phyloP scores from a whole-genome alignment of 2,329 filamentous ascomycete genomes.

The Penicillium nordicum region DNA sequence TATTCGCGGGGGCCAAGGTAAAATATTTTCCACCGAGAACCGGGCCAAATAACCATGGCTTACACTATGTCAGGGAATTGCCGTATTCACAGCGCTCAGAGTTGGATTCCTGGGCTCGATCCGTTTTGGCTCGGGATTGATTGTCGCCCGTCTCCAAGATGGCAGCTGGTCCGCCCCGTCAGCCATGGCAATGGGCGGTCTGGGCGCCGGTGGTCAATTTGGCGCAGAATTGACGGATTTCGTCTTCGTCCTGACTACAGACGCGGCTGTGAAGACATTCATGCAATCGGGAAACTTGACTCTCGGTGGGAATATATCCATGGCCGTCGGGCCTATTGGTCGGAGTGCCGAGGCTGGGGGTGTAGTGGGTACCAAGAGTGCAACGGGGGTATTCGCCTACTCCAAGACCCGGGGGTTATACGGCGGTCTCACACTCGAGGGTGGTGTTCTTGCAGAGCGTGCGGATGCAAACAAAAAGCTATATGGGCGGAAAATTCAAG shows the following conservation, averaged over 20 bases:
- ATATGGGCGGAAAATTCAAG: slow-evolving; percentile 77
- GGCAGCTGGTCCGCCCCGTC: slow-evolving; percentile 49
- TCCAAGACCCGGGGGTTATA: slow-evolving; percentile 96
- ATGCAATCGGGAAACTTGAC: slow-evolving; percentile 87
- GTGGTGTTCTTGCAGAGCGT: slow-evolving; percentile 85
- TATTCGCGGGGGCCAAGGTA: slow-evolving; percentile 88
- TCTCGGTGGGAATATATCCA: slow-evolving; percentile 89
- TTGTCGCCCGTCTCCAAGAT: slow-evolving; percentile 48
- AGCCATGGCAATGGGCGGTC: slow-evolving; percentile 48
- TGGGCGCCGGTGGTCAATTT: slow-evolving; percentile 49
- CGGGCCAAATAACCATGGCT: not conserved
- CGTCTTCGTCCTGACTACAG: slow-evolving; percentile 95
- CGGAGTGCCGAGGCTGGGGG: slow-evolving; percentile 96
- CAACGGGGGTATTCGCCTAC: slow-evolving; percentile 92
- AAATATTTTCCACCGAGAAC: not conserved
- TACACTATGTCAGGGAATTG: slow-evolving; percentile 39
- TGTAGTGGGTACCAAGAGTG: slow-evolving; percentile 79
- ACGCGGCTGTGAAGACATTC: slow-evolving; percentile 83
- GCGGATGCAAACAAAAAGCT: slow-evolving; percentile 95
- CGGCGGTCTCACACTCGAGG: slow-evolving; percentile 88
- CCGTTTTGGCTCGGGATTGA: slow-evolving; percentile 48
- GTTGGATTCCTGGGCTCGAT: slow-evolving; percentile 48
- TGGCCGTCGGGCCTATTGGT: slow-evolving; percentile 90
- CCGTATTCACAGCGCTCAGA: slow-evolving; percentile 47
- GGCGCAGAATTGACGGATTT: slow-evolving; percentile 59